A percentile compares a stretch with the other conserved stretches of the same genome.
These are phyloP conservation scores for Chytriomyces sp. DNA, from an alignment of 192 early-diverging fungal species.

Conservation along the genomic window DNA sequence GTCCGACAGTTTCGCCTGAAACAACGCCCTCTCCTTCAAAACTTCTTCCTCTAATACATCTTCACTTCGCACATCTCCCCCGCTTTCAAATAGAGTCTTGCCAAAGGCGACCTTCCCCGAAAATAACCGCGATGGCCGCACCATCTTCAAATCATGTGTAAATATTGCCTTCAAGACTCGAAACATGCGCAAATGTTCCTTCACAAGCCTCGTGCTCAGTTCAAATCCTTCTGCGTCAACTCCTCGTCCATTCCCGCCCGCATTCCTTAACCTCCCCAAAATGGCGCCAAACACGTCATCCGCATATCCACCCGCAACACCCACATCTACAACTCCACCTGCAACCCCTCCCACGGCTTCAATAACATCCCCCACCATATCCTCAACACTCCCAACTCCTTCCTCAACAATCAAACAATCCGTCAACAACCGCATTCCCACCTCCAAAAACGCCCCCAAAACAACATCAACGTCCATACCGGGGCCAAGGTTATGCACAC, in stretches of 20 bases:
- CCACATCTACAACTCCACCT: not conserved
- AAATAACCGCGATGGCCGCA: constrained; percentile 23
- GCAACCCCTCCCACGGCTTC: constrained; percentile 4
- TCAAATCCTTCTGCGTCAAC: not conserved
- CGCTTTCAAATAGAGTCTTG: not conserved
- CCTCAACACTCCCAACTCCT: constrained; percentile 6
- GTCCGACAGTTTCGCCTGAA: constrained; percentile 9
- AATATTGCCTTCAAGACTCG: constrained; percentile 15
- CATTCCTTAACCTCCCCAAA: not conserved
- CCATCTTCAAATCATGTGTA: constrained; percentile 24
- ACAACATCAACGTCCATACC: constrained; percentile 6
- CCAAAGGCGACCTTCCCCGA: not conserved
- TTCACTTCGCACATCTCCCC: not conserved
- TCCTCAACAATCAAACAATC: constrained; percentile 31
- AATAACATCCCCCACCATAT: constrained; percentile 37
- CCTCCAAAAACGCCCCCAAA: not conserved
- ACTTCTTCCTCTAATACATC: constrained; percentile 8
- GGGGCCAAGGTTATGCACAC: constrained; percentile 9
- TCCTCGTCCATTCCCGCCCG: not conserved
- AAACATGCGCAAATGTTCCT: constrained; percentile 6
- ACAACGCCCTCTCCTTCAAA: constrained; percentile 26
- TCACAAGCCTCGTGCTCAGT: not conserved
- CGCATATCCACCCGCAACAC: constrained; percentile 32
- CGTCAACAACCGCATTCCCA: not conserved
- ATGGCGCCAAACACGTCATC: constrained; percentile 36